Conservation (phyloP, 1,284 basidiomycete species). For the Trichosporon sp. region DNA sequence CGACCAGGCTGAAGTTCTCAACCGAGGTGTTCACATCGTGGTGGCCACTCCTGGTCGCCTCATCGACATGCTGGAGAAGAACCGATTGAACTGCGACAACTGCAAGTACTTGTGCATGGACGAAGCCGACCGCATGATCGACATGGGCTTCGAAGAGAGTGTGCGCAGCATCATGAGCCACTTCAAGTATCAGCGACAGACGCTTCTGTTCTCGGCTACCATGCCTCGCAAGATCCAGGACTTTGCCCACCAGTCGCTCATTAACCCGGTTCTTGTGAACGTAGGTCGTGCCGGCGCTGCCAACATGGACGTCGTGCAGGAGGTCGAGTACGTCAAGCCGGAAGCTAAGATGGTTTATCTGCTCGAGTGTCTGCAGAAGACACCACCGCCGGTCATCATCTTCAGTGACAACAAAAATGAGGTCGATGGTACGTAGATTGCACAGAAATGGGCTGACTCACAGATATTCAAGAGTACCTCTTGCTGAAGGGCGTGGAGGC, state of each 20-base stretch:
- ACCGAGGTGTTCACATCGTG: conserved; percentile 82
- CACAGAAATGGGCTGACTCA: neutral
- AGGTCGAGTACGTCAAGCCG: conserved; percentile 98
- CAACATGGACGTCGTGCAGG: conserved; percentile 91
- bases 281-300: conserved; percentile 97
- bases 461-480: conserved; percentile 94
- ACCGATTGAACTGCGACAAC: conserved; percentile 80
- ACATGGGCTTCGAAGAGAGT: conserved; percentile 97
- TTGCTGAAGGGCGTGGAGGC: conserved; percentile 96
- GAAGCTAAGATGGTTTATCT: conserved; percentile 99
- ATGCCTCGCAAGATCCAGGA: conserved; percentile 99
- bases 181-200: conserved; percentile 97
- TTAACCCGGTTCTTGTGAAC: conserved; percentile 89
- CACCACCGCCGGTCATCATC: conserved; percentile 94
- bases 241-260: conserved; percentile 92
- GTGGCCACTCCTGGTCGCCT: conserved; percentile 57
- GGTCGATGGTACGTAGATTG: conserved; percentile 71
- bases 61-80: conserved; percentile 72
- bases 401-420: conserved; percentile 99
- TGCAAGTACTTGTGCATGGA: conserved; percentile 97
- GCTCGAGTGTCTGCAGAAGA: conserved; percentile 96
- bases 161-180: conserved; percentile 98
- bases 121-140: conserved; percentile 99
- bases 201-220: conserved; percentile 93
- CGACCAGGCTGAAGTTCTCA: conserved; percentile 85